Evolutionary conservation across 148 eudicot genomes (phyloP), one percentile per base, ranked within the genome.

Genomic region (Salicornia ramosissima): DNA sequence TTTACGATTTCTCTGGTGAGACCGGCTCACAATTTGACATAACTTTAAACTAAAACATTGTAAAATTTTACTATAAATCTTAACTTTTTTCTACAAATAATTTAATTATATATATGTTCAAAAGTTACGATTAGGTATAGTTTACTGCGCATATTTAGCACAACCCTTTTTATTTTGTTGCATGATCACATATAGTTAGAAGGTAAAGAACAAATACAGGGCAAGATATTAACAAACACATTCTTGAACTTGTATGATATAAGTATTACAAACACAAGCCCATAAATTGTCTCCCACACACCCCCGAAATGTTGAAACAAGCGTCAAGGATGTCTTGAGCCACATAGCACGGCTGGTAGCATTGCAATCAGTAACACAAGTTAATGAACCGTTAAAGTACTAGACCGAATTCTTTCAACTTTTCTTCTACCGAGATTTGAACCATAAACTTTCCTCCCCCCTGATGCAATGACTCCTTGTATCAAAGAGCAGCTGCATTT

Each of bases 401-500:
- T 62, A 31, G 43, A 52, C 62, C 71, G 28, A 58, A 33, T 64
- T 36, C 36, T 59, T 22, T 58, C 9, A 30, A 51, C 22, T 19
- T 31, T 26, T 49, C 30, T 11, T 51, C 1, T 39, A 30, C 28
- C 19, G 19, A 16, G 52, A n/a, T 31, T 34, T 25, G 18, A 33
- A 58, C 25, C 49, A 39, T 51, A 45, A 55, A 25, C 50, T 53
- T 22, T 62, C 66, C 39, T 59, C 55, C 40, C 1, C 28, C 42
- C 49, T 26, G 43, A 61, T 67, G 58, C 11, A 59, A 25, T 13
- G 2, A 10, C 19, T 53, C 24, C 26, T 58, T 54, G 21, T 16
- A 65, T 86, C 77, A 86, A 64, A 81, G 77, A 33, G 92, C 80
- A 74, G 82, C 75, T 68, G 92, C 78, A 71, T 79, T 86, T 21